Percentiles rank a stretch among this genome's conserved stretches.
Evolutionary conservation across 257 asterid genomes (phyloP).

Genomic region (Jacaranda copaia): DNA sequence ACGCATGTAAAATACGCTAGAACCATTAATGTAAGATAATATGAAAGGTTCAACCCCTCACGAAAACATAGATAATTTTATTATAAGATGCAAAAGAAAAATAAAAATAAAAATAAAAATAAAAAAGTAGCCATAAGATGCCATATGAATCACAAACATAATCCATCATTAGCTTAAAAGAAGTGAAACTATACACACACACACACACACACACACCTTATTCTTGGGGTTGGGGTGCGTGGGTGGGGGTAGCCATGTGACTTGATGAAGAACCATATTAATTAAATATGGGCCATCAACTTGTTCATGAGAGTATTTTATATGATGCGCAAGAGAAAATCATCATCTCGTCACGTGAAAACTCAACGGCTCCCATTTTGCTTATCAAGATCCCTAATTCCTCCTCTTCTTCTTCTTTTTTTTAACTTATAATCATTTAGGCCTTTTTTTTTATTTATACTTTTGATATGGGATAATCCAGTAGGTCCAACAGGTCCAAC

Average conservation of each 20-base stretch:
- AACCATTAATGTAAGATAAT: too few species aligned
- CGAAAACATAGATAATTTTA: neutral
- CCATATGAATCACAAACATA: neutral
- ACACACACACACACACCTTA: too few species aligned
- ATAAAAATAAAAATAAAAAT: too few species aligned
- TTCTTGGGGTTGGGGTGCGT: neutral
- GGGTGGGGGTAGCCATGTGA: constrained; percentile 42
- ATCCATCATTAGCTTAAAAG: neutral
- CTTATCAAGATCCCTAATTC: constrained; percentile 17
- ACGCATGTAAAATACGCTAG: too few species aligned
- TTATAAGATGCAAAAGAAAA: neutral
- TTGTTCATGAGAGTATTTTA: neutral
- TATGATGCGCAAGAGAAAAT: constrained; percentile 24
- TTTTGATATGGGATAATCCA: too few species aligned
- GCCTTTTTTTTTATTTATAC: too few species aligned
- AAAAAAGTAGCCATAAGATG: neutral
- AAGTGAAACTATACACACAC: too few species aligned
- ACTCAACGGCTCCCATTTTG: constrained; percentile 37
- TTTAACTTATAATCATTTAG: too few species aligned
- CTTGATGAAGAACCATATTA: constrained; percentile 24
- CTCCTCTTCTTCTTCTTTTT: too few species aligned
- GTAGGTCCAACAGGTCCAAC: too few species aligned
- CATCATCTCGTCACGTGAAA: constrained; percentile 42
- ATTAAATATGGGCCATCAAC: constrained; percentile 13
- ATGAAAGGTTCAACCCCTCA: too few species aligned